Evolutionary conservation across 176 grass and related monocot species (phyloP), one percentile per base, ranked within the genome.

Genomic region (Cenchrus fungigraminus): DNA sequence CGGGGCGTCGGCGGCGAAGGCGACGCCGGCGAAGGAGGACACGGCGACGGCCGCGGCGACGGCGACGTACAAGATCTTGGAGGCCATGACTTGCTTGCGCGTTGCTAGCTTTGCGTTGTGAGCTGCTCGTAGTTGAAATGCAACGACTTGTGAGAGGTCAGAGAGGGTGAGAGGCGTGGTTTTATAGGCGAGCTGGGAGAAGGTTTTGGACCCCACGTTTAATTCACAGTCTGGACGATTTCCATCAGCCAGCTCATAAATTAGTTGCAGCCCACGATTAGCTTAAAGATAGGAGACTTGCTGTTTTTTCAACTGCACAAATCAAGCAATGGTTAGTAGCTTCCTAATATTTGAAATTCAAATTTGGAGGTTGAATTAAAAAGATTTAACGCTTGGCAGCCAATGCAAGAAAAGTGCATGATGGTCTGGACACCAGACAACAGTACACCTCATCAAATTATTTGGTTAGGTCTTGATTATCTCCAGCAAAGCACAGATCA

Each of bases 1-100:
- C 0, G 95, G 92, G 37, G 89, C 75, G 0, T 98, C 95, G 65
- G 82, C 81, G 2, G 89, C 95, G 34, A 61, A 67, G 12, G 87
- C 91, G 17, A 71, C 77, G 2, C 87, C 87, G 9, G 90, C 89
- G 44, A 98, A 83, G 59, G 75, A 79, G 0, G 85, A 68, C 49
- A 89, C 61, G 64, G 83, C 71, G 31, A 90, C 81, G 13, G 77
- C 87, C 11, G 84, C 85, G 58, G 87, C 15, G 57, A 70, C 60
- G 68, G 55, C 49, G 4, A 61, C 88, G 53, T 49, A 49, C 65
- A 91, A 17, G 53, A 73, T 62, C 89, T 83, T 90, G 75, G 80
- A 84, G 32, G 65, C 84, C 89, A 90, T 87, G 68, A 2, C 66
- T 40, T 40, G 75, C 17, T 40, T 51, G 77, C 12, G 29, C 19